Conservation (phyloP, 345 rosid species). For the Excoecaria cochinchinensis region DNA sequence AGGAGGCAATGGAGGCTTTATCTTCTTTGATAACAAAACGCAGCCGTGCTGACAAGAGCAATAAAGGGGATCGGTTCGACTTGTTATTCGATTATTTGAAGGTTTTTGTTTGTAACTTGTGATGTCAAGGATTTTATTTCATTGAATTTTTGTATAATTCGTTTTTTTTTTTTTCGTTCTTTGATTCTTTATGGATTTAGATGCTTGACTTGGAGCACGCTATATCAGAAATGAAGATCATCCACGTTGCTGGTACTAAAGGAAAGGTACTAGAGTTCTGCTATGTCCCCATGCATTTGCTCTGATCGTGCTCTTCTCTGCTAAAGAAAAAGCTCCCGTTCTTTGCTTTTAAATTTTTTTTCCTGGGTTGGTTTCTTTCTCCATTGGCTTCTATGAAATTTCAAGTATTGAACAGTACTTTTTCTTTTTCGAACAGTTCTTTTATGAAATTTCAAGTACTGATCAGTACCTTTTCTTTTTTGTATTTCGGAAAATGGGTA, state of each 20-base stretch:
- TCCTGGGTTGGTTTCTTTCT: background rate
- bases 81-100: slow-evolving; percentile 73
- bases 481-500: no score
- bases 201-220: slow-evolving; percentile 76
- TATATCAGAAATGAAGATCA: slow-evolving; percentile 67
- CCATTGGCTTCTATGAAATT: background rate
- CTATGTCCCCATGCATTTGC: background rate
- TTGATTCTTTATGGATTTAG: slow-evolving; percentile 31
- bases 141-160: background rate
- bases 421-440: no score
- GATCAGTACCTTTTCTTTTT: no score
- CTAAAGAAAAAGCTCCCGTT: no score
- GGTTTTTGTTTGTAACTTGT: slow-evolving; percentile 28
- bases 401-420: no score
- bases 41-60: slow-evolving; percentile 63
- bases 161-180: background rate
- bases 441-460: no score
- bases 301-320: no score
- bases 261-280: slow-evolving; percentile 60
- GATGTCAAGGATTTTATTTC: background rate
- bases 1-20: slow-evolving; percentile 68
- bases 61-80: slow-evolving; percentile 67
- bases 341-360: no score
- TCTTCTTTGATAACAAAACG: slow-evolving; percentile 86
- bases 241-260: slow-evolving; percentile 97